phyloP scores from a whole-genome alignment of 768 basidiomycete genomes.

The Paxillus rubicundulus region DNA sequence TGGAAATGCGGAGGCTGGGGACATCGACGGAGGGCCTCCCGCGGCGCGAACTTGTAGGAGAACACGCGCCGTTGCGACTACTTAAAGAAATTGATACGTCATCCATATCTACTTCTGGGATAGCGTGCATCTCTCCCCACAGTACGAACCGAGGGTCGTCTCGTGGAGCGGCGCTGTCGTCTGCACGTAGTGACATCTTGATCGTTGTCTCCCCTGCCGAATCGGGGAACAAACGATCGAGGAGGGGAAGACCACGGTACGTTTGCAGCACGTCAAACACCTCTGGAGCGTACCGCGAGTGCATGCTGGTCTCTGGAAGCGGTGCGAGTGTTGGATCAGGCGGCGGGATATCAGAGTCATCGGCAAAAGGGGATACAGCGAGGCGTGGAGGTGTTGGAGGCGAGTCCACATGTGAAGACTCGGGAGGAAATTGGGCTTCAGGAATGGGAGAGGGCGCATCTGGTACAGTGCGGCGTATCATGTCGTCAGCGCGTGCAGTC shows the following conservation, averaged over 20 bases:
- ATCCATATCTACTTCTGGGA: conserved; percentile 33
- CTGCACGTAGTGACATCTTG: conserved; percentile 63
- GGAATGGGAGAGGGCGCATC: conserved; percentile 10
- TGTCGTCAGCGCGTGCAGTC: conserved; percentile 61
- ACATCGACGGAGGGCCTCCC: conserved; percentile 27
- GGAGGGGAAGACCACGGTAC: conserved; percentile 70
- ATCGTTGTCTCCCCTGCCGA: conserved; percentile 64
- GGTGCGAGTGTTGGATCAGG: conserved; percentile 30
- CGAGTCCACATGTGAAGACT: conserved; percentile 2
- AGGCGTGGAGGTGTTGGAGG: conserved; percentile 20
- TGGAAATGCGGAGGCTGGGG: conserved; percentile 25
- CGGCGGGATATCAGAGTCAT: conserved; percentile 28
- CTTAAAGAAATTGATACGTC: conserved; percentile 39
- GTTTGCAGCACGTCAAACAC: conserved; percentile 82
- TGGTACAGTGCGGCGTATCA: conserved; percentile 18
- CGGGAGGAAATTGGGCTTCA: not conserved
- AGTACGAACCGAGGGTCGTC: conserved; percentile 91
- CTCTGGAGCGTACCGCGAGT: conserved; percentile 67
- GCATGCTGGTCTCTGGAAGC: conserved; percentile 49
- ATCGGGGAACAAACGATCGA: conserved; percentile 62
- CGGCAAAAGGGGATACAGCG: conserved; percentile 25
- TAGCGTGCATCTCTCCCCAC: conserved; percentile 65
- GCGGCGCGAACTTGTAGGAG: conserved; percentile 38
- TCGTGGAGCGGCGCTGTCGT: conserved; percentile 68
- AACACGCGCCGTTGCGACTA: conserved; percentile 39